Evolutionary conservation across 371 early-diverging fungal genomes (phyloP), one percentile per base, ranked within the genome.

Genomic region (Blakeslea trispora): DNA sequence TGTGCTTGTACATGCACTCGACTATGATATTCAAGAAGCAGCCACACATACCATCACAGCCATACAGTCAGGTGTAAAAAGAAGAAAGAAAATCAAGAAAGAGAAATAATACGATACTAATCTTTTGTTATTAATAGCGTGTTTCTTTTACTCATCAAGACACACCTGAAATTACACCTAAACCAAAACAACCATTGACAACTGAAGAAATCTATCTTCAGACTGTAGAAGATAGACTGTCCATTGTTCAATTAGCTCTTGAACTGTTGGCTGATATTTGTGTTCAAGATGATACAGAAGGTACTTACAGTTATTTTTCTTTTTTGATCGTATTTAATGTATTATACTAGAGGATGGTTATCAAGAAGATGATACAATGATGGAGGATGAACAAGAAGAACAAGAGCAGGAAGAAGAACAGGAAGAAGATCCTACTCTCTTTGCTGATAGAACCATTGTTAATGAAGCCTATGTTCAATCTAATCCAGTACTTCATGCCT

Each of bases 201-300:
- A 53, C 63, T 9, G 82, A 82, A 51, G 86, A 86, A 72, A 45
- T 54, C 43, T 72, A 67, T 51, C 57, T 78, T n/a, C 71, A 78
- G 60, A 52, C 57, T 22, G 72, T 86, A 10, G 77, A 81, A 55
- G 71, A 82, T 15, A 80, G 80, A 5, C 63, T 91, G 49, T 77
- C 79, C n/a, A 86, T 87, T 15, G 68, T 88, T 9, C 92, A 91
- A 64, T 68, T 91, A 18, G 79, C 84, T 13, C 73, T 93, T n/a
- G 96, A 96, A 63, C 62, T 96, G 39, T 72, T 93, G 6, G 86
- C 95, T 49, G 91, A 90, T 58, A 84, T 94, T 22, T 91, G 87
- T 65, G 79, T 86, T 2, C 85, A 86, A 50, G 85, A 83, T 48
- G 86, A 77, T 5, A 56, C 73, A 19, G 80, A 72, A 59, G 69